Evolutionary conservation across 345 rosid species (phyloP).

Genomic region (Salix dunnii): DNA sequence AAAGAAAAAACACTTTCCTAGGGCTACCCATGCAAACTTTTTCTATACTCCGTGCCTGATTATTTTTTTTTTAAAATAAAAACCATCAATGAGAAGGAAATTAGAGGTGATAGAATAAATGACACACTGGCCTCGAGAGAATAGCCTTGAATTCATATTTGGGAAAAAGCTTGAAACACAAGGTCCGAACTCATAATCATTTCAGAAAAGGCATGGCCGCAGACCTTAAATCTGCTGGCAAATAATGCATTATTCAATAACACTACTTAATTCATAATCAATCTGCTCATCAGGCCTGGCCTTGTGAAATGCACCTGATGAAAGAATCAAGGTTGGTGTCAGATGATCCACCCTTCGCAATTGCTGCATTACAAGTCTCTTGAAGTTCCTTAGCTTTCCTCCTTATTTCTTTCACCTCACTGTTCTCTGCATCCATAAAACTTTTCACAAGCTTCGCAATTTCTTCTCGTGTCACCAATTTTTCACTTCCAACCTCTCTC

Average conservation of each 20-base stretch:
- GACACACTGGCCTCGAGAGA: too few relatives aligned
- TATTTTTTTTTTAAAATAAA: too few relatives aligned
- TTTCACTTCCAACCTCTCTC: background rate
- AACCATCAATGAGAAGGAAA: too few relatives aligned
- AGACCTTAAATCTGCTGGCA: background rate
- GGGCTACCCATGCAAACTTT: too few relatives aligned
- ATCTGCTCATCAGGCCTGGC: background rate
- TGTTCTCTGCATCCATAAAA: constrained; percentile 18
- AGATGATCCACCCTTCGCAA: constrained; percentile 22
- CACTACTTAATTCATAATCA: background rate
- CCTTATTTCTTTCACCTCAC: constrained; percentile 12
- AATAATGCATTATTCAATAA: background rate
- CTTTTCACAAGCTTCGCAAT: constrained; percentile 13
- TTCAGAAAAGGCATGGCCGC: background rate
- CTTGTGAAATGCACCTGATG: constrained; percentile 8
- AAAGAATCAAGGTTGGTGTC: constrained; percentile 18
- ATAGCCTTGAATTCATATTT: too few relatives aligned
- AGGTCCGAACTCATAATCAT: background rate
- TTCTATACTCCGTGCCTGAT: too few relatives aligned
- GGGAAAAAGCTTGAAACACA: too few relatives aligned
- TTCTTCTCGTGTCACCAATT: constrained; percentile 12
- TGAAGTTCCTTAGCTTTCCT: constrained; percentile 11
- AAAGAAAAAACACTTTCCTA: too few relatives aligned
- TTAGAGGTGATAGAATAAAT: too few relatives aligned
- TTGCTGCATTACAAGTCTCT: constrained; percentile 12